phyloP scores from a whole-genome alignment of 225 moss, liverwort and hornwort species.

The Bryum argenteum region DNA sequence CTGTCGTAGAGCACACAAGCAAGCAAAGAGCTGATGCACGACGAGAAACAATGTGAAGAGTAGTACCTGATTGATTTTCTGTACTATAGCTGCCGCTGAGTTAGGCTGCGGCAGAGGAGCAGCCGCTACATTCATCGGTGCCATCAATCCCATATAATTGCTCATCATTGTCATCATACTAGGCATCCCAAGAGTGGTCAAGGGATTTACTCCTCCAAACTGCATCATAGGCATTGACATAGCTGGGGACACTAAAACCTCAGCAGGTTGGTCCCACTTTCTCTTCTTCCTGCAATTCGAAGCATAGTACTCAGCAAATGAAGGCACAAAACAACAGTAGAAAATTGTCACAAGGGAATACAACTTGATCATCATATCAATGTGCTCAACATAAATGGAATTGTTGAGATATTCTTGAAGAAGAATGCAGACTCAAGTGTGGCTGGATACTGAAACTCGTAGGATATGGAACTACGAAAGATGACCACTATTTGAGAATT shows the following conservation, averaged over 20 bases:
- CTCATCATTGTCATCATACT: conserved; percentile 61
- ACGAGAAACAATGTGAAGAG: not conserved
- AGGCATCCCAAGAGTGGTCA: conserved; percentile 67
- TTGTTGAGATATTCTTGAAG: not conserved
- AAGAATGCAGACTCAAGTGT: not conserved
- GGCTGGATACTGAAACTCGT: conserved; percentile 1
- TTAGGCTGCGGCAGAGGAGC: conserved; percentile 50
- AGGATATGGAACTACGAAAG: not conserved
- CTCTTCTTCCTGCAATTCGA: conserved; percentile 71
- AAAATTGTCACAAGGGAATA: not conserved
- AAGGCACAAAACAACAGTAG: not conserved
- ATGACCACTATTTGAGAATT: conserved; percentile 4
- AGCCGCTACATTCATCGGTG: conserved; percentile 32
- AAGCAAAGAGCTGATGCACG: conserved; percentile 16
- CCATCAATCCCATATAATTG: conserved; percentile 52
- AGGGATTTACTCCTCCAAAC: conserved; percentile 56
- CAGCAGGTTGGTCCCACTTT: conserved; percentile 95
- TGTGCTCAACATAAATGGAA: conserved; percentile 4
- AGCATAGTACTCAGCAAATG: conserved; percentile 15
- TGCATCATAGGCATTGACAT: conserved; percentile 55
- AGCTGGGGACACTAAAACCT: conserved; percentile 52
- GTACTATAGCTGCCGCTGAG: conserved; percentile 77
- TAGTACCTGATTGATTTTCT: conserved; percentile 77
- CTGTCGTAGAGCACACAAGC: not conserved
- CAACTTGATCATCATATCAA: not conserved